Evolutionary conservation across 2,329 filamentous ascomycete species (phyloP), one percentile per base, ranked within the genome.

Genomic region (Colletotrichum somersetense): DNA sequence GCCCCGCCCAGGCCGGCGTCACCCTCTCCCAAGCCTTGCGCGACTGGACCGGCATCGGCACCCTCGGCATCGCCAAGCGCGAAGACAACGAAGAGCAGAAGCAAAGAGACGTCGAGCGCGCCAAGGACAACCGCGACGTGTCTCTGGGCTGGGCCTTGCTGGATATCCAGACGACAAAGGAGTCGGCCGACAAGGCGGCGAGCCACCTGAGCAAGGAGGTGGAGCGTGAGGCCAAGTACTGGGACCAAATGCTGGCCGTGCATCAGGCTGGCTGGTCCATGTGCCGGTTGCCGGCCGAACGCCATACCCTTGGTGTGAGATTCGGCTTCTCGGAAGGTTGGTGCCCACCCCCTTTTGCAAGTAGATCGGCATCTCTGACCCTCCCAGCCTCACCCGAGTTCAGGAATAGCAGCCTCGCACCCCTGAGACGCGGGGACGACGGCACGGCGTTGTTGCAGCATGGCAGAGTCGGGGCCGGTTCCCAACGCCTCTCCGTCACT

Each of bases 251-350:
- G 2, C 84, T 97, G 58, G 89, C 91, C 12, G 91, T 98, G 56
- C 94, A 92, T 75, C 89, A 94, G 75, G 91, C 91, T 66, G 95
- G 95, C 5, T 99, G 96, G 96, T 91, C 93, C 26, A 85, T 98
- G 23, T 96, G 92, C 75, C 89, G 92, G 61, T 84, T 96, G 52
- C 94, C 94, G 0, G 86, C 91, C 8, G 91, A 96, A 75, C 86
- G 87, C 62, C 90, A 93, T 75, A 91, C 91, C 0, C 86, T 98
- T 62, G 95, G 92, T 26, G 96, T 98, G 46, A 91, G 93, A 74
- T 98, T 96, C 81, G 96, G 96, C 10, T 97, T 97, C 78, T 88
- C 92, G 16, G 96, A 98, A 84, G 88, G 88, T 88, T 81, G 66
- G 76, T 20, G 20, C 44, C 55, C 16, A 6, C 12, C 18, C n/a